Evolutionary conservation across 441 rosid species (phyloP).

Genomic region (Pelargonium exstipulatum): DNA sequence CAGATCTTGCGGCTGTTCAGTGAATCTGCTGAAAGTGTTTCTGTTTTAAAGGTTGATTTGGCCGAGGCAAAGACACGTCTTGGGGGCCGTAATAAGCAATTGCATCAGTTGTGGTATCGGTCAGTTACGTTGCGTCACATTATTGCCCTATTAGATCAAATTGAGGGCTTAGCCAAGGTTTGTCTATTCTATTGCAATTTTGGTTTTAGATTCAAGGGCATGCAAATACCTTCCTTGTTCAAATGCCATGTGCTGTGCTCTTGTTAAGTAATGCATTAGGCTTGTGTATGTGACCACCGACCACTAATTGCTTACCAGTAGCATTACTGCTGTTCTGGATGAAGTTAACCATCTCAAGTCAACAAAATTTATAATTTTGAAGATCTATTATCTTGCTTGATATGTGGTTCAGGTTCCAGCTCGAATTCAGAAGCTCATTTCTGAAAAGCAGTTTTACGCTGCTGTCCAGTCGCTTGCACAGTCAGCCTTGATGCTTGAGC

Average conservation of each 20-base stretch:
- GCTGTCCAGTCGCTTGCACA: slow-evolving; percentile 86
- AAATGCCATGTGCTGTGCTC: neutral
- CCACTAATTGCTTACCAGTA: neutral
- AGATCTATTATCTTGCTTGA: slow-evolving; percentile 23
- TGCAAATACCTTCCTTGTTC: neutral
- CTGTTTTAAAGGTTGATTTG: slow-evolving; percentile 72
- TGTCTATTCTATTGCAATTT: slow-evolving; percentile 18
- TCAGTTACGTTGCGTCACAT: slow-evolving; percentile 97
- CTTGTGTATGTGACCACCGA: neutral
- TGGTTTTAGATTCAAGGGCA: neutral
- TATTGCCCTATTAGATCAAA: slow-evolving; percentile 85
- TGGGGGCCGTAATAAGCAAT: slow-evolving; percentile 84
- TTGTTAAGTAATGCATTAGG: neutral
- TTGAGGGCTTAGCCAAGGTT: slow-evolving; percentile 98
- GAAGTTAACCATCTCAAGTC: neutral
- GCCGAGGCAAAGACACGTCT: slow-evolving; percentile 81
- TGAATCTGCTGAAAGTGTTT: slow-evolving; percentile 75
- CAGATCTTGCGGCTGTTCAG: slow-evolving; percentile 95
- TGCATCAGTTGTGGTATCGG: slow-evolving; percentile 98
- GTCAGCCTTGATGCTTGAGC: slow-evolving; percentile 88
- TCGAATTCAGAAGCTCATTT: slow-evolving; percentile 86
- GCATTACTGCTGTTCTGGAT: neutral
- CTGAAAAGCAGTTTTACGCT: slow-evolving; percentile 89
- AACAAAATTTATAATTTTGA: slow-evolving; percentile 4
- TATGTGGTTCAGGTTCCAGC: slow-evolving; percentile 72